Evolutionary conservation across 306 rosid genomes (phyloP).

Genomic region (Hippophae tibetana): DNA sequence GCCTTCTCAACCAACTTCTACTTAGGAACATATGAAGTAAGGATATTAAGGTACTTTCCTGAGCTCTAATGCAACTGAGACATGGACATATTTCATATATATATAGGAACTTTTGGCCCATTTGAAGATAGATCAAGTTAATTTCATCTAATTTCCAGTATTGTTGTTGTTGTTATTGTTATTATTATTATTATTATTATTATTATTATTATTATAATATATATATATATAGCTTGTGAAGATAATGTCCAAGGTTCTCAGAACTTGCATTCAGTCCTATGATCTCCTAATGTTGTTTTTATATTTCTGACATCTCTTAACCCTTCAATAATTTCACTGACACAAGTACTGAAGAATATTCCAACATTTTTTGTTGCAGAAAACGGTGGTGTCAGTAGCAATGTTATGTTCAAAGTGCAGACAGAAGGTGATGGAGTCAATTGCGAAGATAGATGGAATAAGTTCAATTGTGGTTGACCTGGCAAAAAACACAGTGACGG

Average conservation of each 20-base stretch:
- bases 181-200: too few relatives aligned
- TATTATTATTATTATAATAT: not conserved
- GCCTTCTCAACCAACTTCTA: conserved; percentile 17
- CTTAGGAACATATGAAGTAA: conserved; percentile 5
- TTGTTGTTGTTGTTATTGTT: not conserved
- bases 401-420: conserved; percentile 46
- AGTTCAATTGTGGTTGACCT: conserved; percentile 38
- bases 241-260: conserved; percentile 44
- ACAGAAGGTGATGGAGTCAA: conserved; percentile 42
- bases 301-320: conserved; percentile 20
- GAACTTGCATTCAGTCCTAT: not conserved
- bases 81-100: conserved; percentile 7
- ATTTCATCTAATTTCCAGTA: conserved; percentile 15
- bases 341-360: conserved; percentile 12
- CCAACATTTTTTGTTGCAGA: conserved; percentile 40
- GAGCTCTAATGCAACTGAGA: not conserved
- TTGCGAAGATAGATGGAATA: conserved; percentile 34
- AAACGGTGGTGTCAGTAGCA: conserved; percentile 40
- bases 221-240: conserved; percentile 5
- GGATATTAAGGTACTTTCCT: not conserved
- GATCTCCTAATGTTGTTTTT: not conserved
- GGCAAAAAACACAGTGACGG: conserved; percentile 36
- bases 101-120: conserved; percentile 6
- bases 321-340: conserved; percentile 14
- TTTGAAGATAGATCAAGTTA: conserved; percentile 6